Base-by-base conservation (phyloP, 768 basidiomycete species). In the Crepidotus variabilis region DNA sequence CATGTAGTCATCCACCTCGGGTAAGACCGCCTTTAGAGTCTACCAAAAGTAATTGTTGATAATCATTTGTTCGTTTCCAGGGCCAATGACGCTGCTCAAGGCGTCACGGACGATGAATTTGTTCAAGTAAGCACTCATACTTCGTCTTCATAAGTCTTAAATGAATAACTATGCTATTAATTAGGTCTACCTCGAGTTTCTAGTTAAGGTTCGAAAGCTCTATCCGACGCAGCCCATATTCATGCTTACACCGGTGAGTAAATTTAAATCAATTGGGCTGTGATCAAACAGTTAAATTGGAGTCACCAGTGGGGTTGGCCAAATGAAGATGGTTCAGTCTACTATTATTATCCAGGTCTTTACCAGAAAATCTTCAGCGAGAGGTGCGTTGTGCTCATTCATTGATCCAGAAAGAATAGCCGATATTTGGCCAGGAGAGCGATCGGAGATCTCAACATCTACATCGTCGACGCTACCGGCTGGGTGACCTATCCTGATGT, bases 271-370 rank as follows among this genome's bases (percentile, higher is more conserved):
- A n/a, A n/a, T n/a, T n/a, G n/a, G n/a, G n/a, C n/a, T n/a, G n/a
- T n/a, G n/a, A n/a, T n/a, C n/a, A n/a, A n/a, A n/a, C n/a, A n/a
- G n/a, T n/a, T n/a, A n/a, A n/a, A n/a, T n/a, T n/a, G n/a, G n/a
- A n/a, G n/a, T n/a, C n/a, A n/a, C n/a, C 54, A 80, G 79, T 83
- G 81, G 81, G 81, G 81, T 13, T 84, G 82, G 82, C 81, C 82
- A 1, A 75, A 66, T 56, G 66, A 80, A 1, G 79, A 80, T 53
- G 81, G 79, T 2, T 69, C 67, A 4, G 63, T 76, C 46, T 63
- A 65, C 24, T 71, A 78, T 46, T 83, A 83, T 63, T 83, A 78
- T 60, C 65, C 68, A 23, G 80, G 80, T 1, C 67, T 69, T 39
- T 82, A 83, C 60, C 62, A 78, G 57, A 67, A 70, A 6, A 76